Evolutionary conservation across 345 rosid species (phyloP), one percentile per base, ranked within the genome.

Genomic region (Murraya koenigii): DNA sequence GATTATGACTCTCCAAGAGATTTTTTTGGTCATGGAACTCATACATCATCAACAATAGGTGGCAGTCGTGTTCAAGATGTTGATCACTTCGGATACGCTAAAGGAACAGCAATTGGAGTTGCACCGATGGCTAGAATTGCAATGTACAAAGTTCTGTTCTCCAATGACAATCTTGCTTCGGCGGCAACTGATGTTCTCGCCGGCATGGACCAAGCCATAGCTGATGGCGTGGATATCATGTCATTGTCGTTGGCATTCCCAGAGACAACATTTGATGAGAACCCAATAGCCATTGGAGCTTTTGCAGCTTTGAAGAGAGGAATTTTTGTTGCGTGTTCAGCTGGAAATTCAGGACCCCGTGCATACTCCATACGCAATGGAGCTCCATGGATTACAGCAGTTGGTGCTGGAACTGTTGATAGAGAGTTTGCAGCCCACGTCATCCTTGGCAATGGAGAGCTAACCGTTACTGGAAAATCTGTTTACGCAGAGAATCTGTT

Each of bases 61-160:
- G 93, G 89, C 11, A 81, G 85, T 54, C 78, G 62, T 1, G 86
- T 83, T 17, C 76, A 0, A 1, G 61, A 28, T 2, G 87, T 70
- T 32, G 87, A 77, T 58, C 84, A 86, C 73, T 90, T 88, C 25
- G 88, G 91, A 38, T 86, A 90, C 28, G 91, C 93, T 3, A 20
- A 81, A 75, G 91, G 90, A 52, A 81, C 84, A 7, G 89, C 89
- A 10, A 66, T 30, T 0, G 88, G 86, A 32, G 78, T 75, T 2
- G 93, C 93, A 13, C 89, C 91, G 6, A 33, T 72, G 41, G 88
- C 91, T 39, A 85, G 90, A 79, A 78, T 89, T n/a, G 91, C 91
- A 20, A 80, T 88, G 88, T 88, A 89, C 68, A 88, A 89, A 60
- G 93, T 86, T 30, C 0, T 86, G 3, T 89, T 86, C 73, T 68